Evolutionary conservation across 257 asterid species (phyloP).

Genomic region (Penstemon barbatus): DNA sequence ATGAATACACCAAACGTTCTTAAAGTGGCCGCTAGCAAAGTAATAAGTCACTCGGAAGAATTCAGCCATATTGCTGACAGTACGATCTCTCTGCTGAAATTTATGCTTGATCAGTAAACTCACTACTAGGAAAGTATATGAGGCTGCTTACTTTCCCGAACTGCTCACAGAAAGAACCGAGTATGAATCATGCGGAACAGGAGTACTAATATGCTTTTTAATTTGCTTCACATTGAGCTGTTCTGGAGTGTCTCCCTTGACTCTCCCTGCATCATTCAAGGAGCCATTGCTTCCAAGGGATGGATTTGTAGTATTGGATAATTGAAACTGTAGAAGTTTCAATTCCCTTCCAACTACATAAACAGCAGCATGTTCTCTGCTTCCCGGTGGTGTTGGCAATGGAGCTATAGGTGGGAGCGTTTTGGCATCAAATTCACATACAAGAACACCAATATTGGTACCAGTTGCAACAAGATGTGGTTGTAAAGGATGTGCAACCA

Average conservation of each 20-base stretch:
- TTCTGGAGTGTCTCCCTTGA: conserved; percentile 86
- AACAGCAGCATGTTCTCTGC: conserved; percentile 93
- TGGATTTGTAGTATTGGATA: conserved; percentile 79
- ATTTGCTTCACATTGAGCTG: conserved; percentile 89
- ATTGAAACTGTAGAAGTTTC: conserved; percentile 86
- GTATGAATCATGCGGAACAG: conserved; percentile 97
- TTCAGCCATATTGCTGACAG: conserved; percentile 12
- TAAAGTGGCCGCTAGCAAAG: conserved; percentile 10
- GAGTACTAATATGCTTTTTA: conserved; percentile 90
- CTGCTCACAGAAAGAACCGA: conserved; percentile 97
- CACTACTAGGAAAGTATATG: conserved; percentile 13
- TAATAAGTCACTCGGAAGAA: conserved; percentile 5
- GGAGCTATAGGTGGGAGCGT: conserved; percentile 94
- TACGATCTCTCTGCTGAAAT: neutral
- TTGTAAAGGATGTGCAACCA: conserved; percentile 95
- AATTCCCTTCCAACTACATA: conserved; percentile 87
- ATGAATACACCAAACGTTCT: neutral
- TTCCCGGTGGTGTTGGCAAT: conserved; percentile 78
- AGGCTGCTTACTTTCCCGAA: conserved; percentile 90
- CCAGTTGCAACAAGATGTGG: conserved; percentile 99
- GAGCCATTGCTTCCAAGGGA: conserved; percentile 94
- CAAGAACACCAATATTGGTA: conserved; percentile 91
- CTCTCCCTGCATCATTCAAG: conserved; percentile 77
- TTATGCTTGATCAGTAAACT: conserved; percentile 15
- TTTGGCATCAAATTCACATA: conserved; percentile 91